These are phyloP conservation scores for Waitea zeae DNA, from an alignment of 1,284 basidiomycete genomes.

Conservation along the genomic window DNA sequence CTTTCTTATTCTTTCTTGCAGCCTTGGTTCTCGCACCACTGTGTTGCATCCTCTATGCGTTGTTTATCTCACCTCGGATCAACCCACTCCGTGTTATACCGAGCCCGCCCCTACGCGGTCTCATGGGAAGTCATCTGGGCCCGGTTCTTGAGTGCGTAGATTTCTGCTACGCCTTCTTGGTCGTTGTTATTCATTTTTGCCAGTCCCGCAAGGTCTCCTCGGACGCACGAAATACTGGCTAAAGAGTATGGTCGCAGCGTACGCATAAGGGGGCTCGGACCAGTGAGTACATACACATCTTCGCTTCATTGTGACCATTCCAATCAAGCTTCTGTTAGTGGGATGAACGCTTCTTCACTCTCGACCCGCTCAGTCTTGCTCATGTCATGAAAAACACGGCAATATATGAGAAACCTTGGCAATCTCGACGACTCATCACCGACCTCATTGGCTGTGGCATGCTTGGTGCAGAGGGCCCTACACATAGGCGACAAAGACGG, in stretches of 20 bases:
- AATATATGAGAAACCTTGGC: slow-evolving; percentile 68
- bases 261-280: slow-evolving; percentile 42
- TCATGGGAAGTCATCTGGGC: slow-evolving; percentile 35
- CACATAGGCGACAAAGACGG: slow-evolving; percentile 59
- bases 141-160: slow-evolving; percentile 36
- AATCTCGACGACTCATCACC: slow-evolving; percentile 54
- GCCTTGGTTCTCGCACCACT: not conserved
- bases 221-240: slow-evolving; percentile 6
- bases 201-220: slow-evolving; percentile 1
- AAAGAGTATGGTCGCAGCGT: slow-evolving; percentile 33
- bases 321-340: no score
- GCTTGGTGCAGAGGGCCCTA: slow-evolving; percentile 56
- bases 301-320: slow-evolving; percentile 1
- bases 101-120: slow-evolving; percentile 32
- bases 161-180: not conserved
- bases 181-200: slow-evolving; percentile 1
- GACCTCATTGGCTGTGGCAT: slow-evolving; percentile 61
- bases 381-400: slow-evolving; percentile 53
- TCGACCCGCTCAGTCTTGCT: slow-evolving; percentile 53
- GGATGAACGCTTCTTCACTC: slow-evolving; percentile 57
- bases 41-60: slow-evolving; percentile 9
- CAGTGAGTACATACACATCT: slow-evolving; percentile 39
- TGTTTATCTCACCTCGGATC: slow-evolving; percentile 21
- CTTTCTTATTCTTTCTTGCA: no score
- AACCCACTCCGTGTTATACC: slow-evolving; percentile 37